Percentiles rank a stretch among this genome's conserved stretches.
phyloP scores from a whole-genome alignment of 331 rosid genomes.

The Phaseolus coccineus region DNA sequence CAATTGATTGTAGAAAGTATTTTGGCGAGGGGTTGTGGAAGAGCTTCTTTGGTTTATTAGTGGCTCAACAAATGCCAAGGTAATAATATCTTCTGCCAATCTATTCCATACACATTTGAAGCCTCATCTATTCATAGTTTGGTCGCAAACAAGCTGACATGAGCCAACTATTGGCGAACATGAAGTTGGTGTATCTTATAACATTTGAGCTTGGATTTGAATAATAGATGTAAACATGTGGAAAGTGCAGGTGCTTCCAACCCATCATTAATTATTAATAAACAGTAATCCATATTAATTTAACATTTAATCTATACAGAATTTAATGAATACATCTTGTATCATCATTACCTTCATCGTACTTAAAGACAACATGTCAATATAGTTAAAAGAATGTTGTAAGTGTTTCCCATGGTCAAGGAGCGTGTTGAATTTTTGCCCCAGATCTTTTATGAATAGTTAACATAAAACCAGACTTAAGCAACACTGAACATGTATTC shows the following conservation, averaged over 20 bases:
- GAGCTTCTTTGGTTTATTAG: constrained; percentile 99
- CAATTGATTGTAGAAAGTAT: constrained; percentile 77
- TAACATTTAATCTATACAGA: neutral
- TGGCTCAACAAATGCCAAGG: constrained; percentile 98
- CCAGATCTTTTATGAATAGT: neutral
- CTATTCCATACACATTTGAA: neutral
- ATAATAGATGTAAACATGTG: constrained; percentile 14
- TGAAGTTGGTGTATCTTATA: neutral
- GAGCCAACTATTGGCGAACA: constrained; percentile 6
- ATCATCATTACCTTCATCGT: neutral
- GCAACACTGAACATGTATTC: neutral
- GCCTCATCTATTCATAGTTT: neutral
- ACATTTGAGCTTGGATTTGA: constrained; percentile 28
- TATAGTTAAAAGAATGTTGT: neutral
- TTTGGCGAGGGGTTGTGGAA: constrained; percentile 98
- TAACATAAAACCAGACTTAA: neutral
- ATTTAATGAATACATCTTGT: neutral
- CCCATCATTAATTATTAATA: no score
- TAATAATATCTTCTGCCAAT: constrained; percentile 45
- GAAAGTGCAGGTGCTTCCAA: constrained; percentile 20
- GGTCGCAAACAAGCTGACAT: constrained; percentile 2
- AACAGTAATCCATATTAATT: no score
- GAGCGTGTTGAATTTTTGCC: neutral
- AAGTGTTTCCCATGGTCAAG: neutral
- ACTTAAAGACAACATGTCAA: neutral